phyloP scores from a whole-genome alignment of 1,139 yeast species.

The Diutina siamensis region DNA sequence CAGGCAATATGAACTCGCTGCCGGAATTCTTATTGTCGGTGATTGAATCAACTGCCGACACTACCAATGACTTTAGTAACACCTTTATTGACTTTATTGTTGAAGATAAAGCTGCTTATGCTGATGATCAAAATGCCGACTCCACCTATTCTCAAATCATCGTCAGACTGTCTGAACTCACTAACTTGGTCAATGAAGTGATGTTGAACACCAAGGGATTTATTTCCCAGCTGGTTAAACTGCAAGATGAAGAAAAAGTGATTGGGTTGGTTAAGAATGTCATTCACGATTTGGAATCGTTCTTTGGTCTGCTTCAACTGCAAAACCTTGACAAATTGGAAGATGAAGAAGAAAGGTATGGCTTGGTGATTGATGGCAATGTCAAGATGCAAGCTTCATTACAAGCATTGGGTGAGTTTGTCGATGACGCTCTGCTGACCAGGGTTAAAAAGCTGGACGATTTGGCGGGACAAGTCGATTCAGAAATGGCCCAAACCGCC shows the following conservation, averaged over 20 bases:
- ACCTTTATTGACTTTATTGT: constrained; percentile 69
- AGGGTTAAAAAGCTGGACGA: constrained; percentile 8
- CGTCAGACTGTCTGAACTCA: constrained; percentile 53
- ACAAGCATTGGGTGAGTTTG: constrained; percentile 43
- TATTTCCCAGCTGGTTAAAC: constrained; percentile 36
- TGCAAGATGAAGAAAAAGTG: constrained; percentile 44
- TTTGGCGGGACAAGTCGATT: constrained; percentile 62
- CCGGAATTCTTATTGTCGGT: constrained; percentile 63
- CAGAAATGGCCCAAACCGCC: constrained; percentile 65
- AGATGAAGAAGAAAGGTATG: constrained; percentile 61
- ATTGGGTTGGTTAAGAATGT: constrained; percentile 40
- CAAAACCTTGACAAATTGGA: constrained; percentile 34
- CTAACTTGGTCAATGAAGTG: constrained; percentile 55
- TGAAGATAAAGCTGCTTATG: constrained; percentile 49
- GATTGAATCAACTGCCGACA: constrained; percentile 58
- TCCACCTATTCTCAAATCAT: constrained; percentile 45
- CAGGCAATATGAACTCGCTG: constrained; percentile 70
- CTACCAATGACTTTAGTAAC: constrained; percentile 73
- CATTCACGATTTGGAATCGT: constrained; percentile 51
- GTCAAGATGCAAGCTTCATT: constrained; percentile 61
- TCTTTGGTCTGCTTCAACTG: constrained; percentile 50
- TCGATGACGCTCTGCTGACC: constrained; percentile 40
- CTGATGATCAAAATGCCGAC: constrained; percentile 39
- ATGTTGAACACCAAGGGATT: constrained; percentile 65
- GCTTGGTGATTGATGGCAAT: constrained; percentile 65